Percentiles rank a stretch among this genome's conserved stretches.
phyloP scores from a whole-genome alignment of 805 yeast genomes.

The Candida corydali region DNA sequence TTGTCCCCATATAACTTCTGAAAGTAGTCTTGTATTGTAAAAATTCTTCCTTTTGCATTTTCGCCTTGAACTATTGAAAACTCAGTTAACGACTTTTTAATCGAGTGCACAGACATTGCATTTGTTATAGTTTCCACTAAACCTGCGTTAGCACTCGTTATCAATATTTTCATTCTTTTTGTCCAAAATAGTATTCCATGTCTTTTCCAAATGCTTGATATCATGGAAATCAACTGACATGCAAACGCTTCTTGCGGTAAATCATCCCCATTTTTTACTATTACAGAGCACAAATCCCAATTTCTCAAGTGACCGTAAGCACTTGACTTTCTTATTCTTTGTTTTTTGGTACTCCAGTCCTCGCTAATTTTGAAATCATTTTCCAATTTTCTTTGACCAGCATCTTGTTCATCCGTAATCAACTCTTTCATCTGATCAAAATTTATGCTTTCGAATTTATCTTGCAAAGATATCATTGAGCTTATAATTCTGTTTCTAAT shows the following conservation, averaged over 20 bases:
- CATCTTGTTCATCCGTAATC: conserved; percentile 52
- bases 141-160: conserved; percentile 88
- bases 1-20: conserved; percentile 67
- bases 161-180: conserved; percentile 84
- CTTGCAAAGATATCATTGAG: conserved; percentile 25
- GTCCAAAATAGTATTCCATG: conserved; percentile 80
- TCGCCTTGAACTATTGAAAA: conserved; percentile 63
- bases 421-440: conserved; percentile 41
- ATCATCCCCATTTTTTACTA: conserved; percentile 95
- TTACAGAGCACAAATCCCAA: conserved; percentile 95
- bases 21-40: conserved; percentile 77
- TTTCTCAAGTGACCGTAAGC: conserved; percentile 80
- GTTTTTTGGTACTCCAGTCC: conserved; percentile 84
- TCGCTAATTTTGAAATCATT: conserved; percentile 93
- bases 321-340: conserved; percentile 73
- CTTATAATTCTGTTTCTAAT: conserved; percentile 20
- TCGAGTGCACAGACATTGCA: conserved; percentile 90
- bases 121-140: conserved; percentile 94
- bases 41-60: conserved; percentile 65
- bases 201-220: conserved; percentile 78
- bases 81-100: conserved; percentile 86
- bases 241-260: conserved; percentile 97
- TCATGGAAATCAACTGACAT: conserved; percentile 84
- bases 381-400: conserved; percentile 86
- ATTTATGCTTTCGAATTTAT: conserved; percentile 36